Base-by-base conservation (phyloP, 2,329 filamentous ascomycete species). In the Paecilomyces variotii region DNA sequence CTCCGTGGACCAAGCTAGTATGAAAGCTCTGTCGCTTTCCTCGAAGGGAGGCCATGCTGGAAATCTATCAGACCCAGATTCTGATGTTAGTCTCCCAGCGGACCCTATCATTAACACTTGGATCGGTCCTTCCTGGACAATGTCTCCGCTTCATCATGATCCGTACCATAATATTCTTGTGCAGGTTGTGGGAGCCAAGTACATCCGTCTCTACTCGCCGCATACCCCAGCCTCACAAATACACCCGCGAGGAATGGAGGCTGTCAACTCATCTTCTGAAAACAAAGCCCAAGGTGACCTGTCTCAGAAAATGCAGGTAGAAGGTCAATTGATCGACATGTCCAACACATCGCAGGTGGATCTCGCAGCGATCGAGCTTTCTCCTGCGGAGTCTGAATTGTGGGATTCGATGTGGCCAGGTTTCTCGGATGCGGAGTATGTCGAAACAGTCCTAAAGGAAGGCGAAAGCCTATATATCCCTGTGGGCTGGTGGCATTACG, bases 401-500 rank as follows among this genome's bases (percentile, higher is more conserved):
- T 78, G 74, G 72, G 74, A 76, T n/a, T 68, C 69, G 14, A 65
- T 72, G 9, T 86, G 79, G 72, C 80, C 82, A 0, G 71, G 74
- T 0, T 89, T 95, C 63, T 72, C 72, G 54, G 72, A 80, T 0
- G 79, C 89, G 1, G 77, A 82, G 57, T 93, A 88, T 69, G 75
- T 89, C 34, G 94, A 99, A 68, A 87, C 76, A 1, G 82, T 97
- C 1, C 76, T 99, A 4, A 84, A 82, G 30, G 87, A 89, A 0
- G 94, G 93, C 0, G 91, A 99, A 56, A 88, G 86, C 63, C 71
- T 99, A 56, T 94, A 96, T 70, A 90, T 99, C 56, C 94, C 94
- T 0, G 82, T 90, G 4, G 94, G 93, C 0, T 99, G 94, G 93
- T 99, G 94, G 94, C 94, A 99, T 78, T 97, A 97, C 73, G 90